These are phyloP conservation scores for Dendrobium nobile DNA, from an alignment of 106 monocot genomes.

Conservation along the genomic window DNA sequence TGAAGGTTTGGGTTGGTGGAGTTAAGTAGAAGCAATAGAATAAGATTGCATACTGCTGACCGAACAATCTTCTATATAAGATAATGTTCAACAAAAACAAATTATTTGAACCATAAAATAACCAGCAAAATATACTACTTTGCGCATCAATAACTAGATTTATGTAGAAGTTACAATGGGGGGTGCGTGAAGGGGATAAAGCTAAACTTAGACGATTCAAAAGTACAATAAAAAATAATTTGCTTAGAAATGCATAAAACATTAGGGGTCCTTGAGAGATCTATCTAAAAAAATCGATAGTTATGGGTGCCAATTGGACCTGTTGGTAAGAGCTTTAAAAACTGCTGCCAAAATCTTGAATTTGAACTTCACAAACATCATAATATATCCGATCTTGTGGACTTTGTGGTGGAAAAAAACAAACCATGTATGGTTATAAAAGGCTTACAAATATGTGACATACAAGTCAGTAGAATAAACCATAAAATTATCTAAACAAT, in stretches of 20 bases:
- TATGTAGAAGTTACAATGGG: background rate
- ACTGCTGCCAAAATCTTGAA: background rate
- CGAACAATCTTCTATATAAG: background rate
- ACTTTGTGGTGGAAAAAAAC: no score
- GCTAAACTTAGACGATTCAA: background rate
- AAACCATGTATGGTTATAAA: background rate
- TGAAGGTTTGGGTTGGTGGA: background rate
- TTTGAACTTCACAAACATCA: no score
- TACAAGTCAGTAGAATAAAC: background rate
- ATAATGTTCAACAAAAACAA: background rate
- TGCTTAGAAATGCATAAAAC: background rate
- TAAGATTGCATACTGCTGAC: background rate
- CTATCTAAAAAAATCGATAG: background rate
- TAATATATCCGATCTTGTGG: no score
- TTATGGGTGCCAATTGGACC: background rate
- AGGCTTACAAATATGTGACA: background rate
- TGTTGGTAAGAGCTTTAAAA: background rate
- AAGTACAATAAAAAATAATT: background rate
- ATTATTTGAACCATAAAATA: background rate
- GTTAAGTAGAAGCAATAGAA: background rate
- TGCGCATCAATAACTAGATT: background rate
- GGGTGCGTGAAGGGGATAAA: background rate
- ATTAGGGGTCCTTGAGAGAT: background rate
- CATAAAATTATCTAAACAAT: background rate
- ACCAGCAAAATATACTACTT: background rate